A percentile compares a stretch with the other conserved stretches of the same genome.
Conservation (phyloP, 1,139 yeast genomes). For the Kluyveromyces sp. region DNA sequence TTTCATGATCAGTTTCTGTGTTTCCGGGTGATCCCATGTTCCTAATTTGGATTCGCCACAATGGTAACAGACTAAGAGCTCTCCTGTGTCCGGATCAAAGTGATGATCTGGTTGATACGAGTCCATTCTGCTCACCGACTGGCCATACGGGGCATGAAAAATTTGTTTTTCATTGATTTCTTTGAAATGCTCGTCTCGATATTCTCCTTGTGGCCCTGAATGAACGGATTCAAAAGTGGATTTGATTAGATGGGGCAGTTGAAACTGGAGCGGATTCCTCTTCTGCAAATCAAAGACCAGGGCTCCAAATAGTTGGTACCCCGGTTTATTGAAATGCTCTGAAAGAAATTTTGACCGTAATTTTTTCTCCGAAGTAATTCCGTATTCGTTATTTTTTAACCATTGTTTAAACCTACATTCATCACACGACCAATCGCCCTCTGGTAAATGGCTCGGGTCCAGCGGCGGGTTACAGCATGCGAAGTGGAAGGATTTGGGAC, state of each 20-base stretch:
- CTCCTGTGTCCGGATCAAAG: conserved; percentile 53
- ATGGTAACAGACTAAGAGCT: conserved; percentile 61
- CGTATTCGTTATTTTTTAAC: conserved; percentile 23
- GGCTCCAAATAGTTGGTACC: conserved; percentile 51
- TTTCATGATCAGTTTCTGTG: conserved; percentile 46
- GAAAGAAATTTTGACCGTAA: conserved; percentile 21
- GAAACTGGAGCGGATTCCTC: conserved; percentile 67
- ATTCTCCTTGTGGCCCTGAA: conserved; percentile 65
- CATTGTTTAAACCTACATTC: conserved; percentile 48
- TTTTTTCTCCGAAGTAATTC: conserved; percentile 11
- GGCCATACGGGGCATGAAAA: conserved; percentile 39
- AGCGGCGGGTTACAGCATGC: conserved; percentile 87
- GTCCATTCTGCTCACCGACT: conserved; percentile 34
- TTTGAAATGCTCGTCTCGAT: conserved; percentile 50
- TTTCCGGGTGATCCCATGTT: conserved; percentile 48
- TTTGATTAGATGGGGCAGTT: conserved; percentile 59
- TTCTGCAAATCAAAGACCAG: conserved; percentile 51
- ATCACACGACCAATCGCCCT: conserved; percentile 84
- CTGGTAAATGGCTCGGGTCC: conserved; percentile 67
- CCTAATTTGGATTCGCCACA: conserved; percentile 46
- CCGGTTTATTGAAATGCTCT: conserved; percentile 15
- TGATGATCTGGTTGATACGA: conserved; percentile 52
- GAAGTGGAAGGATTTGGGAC: conserved; percentile 89
- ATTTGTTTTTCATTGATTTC: conserved; percentile 35
- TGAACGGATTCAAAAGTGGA: conserved; percentile 71